Evolutionary conservation across 768 basidiomycete species (phyloP).

Genomic region (Mycena pura): DNA sequence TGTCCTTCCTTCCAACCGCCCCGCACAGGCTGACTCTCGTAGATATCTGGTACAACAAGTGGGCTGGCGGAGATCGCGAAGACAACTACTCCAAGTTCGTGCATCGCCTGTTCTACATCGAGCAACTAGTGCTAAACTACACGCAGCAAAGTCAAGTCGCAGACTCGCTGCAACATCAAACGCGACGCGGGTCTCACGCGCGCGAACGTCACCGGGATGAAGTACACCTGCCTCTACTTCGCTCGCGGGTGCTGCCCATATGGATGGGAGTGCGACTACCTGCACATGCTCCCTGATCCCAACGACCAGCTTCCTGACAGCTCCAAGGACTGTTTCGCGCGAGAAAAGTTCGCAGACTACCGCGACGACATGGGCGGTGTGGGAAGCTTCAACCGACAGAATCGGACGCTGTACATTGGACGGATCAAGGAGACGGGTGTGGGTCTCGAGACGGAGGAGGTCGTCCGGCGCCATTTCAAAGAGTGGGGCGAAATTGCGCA

Average conservation of each 20-base stretch:
- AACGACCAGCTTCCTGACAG: conserved; percentile 79
- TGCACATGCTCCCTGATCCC: conserved; percentile 85
- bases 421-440: conserved; percentile 91
- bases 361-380: conserved; percentile 99
- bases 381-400: conserved; percentile 93
- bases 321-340: conserved; percentile 95
- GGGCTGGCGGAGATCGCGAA: conserved; percentile 99
- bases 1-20: conserved; percentile 24
- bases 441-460: conserved; percentile 90
- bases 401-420: conserved; percentile 94
- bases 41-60: conserved; percentile 99
- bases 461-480: conserved; percentile 89
- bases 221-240: conserved; percentile 95
- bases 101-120: not conserved
- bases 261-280: conserved; percentile 97
- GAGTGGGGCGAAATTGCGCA: conserved; percentile 96
- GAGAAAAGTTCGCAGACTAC: conserved; percentile 97
- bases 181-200: conserved; percentile 92
- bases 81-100: conserved; percentile 94
- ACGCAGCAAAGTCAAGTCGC: conserved; percentile 88
- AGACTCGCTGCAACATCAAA: conserved; percentile 89
- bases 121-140: conserved; percentile 14
- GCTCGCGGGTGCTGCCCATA: conserved; percentile 97
- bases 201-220: conserved; percentile 91
- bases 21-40: not conserved